Conservation (phyloP, 768 basidiomycete species). For the Vararia minispora region DNA sequence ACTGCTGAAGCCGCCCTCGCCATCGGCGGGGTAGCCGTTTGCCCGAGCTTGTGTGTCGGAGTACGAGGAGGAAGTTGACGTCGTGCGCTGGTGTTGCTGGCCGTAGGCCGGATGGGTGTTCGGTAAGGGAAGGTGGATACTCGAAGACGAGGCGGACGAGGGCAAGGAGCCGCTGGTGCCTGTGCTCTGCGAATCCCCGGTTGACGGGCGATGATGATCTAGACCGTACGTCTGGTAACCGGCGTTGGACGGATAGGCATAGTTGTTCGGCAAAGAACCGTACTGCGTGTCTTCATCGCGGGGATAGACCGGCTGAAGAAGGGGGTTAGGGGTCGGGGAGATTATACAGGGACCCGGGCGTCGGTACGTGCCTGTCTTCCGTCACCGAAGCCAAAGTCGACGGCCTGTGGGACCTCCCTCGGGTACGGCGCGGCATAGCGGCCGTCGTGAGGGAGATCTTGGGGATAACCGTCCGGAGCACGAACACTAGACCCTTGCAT, state of each 20-base stretch:
- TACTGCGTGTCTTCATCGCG: too few relatives aligned
- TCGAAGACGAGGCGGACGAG: constrained; percentile 45
- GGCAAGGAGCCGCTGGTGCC: constrained; percentile 28
- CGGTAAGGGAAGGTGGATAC: constrained; percentile 35
- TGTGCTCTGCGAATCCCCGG: constrained; percentile 33
- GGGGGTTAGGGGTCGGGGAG: too few relatives aligned
- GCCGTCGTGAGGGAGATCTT: too few relatives aligned
- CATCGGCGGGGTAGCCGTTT: constrained; percentile 7
- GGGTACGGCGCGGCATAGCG: too few relatives aligned
- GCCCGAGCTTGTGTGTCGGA: constrained; percentile 7
- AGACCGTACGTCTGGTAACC: constrained; percentile 12
- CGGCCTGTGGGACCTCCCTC: too few relatives aligned
- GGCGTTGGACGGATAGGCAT: constrained; percentile 9
- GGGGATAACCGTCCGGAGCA: too few relatives aligned
- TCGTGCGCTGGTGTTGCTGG: constrained; percentile 10
- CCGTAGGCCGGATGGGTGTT: constrained; percentile 16
- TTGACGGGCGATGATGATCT: constrained; percentile 17
- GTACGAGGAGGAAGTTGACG: constrained; percentile 3
- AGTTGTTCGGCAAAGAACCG: too few relatives aligned
- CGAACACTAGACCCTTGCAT: too few relatives aligned
- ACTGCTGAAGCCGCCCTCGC: constrained; percentile 21
- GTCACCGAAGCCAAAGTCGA: too few relatives aligned
- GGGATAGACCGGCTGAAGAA: too few relatives aligned
- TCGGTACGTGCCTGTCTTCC: too few relatives aligned
- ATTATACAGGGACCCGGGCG: too few relatives aligned